phyloP scores from a whole-genome alignment of 805 yeast genomes.

The Yarrowia keelungensis region DNA sequence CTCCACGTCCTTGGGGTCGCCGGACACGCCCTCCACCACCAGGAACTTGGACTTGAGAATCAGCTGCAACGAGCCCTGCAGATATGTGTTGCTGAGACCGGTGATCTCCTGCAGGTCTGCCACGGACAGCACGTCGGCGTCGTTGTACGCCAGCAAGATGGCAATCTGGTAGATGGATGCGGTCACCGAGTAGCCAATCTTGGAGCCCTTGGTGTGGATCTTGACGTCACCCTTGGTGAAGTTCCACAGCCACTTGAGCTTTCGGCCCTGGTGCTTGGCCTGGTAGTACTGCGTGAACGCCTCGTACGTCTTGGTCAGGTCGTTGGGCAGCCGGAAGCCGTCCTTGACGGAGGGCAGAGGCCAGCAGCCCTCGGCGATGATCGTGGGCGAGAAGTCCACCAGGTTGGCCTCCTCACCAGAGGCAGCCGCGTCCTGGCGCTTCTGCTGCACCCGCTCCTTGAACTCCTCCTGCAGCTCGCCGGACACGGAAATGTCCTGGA shows the following conservation, averaged over 20 bases:
- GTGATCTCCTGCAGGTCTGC: constrained; percentile 70
- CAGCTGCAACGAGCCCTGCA: constrained; percentile 80
- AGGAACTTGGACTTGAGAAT: constrained; percentile 79
- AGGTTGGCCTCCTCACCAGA: constrained; percentile 47
- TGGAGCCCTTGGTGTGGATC: constrained; percentile 85
- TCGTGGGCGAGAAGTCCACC: constrained; percentile 71
- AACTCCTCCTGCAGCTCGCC: constrained; percentile 71
- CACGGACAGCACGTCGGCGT: constrained; percentile 63
- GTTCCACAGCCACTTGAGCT: constrained; percentile 95
- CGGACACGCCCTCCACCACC: constrained; percentile 67
- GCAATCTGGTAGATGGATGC: constrained; percentile 88
- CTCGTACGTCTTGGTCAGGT: constrained; percentile 67
- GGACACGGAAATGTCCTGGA: constrained; percentile 88
- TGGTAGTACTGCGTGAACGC: constrained; percentile 73
- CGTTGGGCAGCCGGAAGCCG: constrained; percentile 69
- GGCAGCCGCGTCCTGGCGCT: constrained; percentile 43
- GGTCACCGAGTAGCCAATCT: constrained; percentile 60
- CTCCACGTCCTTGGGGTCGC: constrained; percentile 33
- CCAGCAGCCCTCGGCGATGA: constrained; percentile 92
- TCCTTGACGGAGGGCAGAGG: constrained; percentile 63
- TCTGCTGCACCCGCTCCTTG: constrained; percentile 55
- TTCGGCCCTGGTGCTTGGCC: constrained; percentile 81
- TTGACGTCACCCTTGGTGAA: constrained; percentile 89
- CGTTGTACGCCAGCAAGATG: constrained; percentile 83
- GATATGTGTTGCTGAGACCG: constrained; percentile 66